Percentiles rank a stretch among this genome's conserved stretches.
Conservation (phyloP, 176 grass and related monocot genomes). For the Elymus sibiricus region DNA sequence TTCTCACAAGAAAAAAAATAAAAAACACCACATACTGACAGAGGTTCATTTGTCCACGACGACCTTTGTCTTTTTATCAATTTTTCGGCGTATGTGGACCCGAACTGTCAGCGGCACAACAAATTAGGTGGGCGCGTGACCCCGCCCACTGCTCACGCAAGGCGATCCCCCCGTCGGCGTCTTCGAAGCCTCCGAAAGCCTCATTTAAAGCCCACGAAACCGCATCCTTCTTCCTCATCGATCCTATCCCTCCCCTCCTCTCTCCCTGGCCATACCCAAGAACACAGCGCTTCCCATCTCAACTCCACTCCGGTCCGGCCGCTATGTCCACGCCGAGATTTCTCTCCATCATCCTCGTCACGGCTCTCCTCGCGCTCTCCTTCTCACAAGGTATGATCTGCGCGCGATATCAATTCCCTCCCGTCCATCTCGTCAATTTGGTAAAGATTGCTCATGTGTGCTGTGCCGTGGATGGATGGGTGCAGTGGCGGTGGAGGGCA, state of each 20-base stretch:
- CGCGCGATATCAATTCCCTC: neutral
- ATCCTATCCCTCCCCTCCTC: neutral
- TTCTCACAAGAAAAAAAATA: too few relatives aligned
- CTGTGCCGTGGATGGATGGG: neutral
- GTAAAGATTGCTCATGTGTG: neutral
- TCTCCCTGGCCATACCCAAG: neutral
- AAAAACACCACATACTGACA: too few relatives aligned
- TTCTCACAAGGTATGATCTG: conserved; percentile 18
- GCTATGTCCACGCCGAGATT: conserved; percentile 26
- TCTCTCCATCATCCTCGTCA: conserved; percentile 10
- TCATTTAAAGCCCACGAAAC: conserved; percentile 41
- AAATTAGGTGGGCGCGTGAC: conserved; percentile 10
- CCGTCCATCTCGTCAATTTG: too few relatives aligned
- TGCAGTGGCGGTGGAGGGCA: conserved; percentile 26
- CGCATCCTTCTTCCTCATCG: neutral
- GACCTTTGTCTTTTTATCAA: neutral
- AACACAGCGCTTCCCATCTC: neutral
- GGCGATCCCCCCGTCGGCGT: neutral
- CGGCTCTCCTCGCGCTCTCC: conserved; percentile 34
- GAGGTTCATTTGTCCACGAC: neutral
- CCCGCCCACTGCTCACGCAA: neutral
- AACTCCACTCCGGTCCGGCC: neutral
- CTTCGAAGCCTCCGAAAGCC: conserved; percentile 47
- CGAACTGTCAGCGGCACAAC: neutral
- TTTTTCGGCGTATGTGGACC: neutral